A percentile compares a stretch with the other conserved stretches of the same genome.
phyloP scores from a whole-genome alignment of 805 yeast genomes.

The Cyberlindnera japonica region DNA sequence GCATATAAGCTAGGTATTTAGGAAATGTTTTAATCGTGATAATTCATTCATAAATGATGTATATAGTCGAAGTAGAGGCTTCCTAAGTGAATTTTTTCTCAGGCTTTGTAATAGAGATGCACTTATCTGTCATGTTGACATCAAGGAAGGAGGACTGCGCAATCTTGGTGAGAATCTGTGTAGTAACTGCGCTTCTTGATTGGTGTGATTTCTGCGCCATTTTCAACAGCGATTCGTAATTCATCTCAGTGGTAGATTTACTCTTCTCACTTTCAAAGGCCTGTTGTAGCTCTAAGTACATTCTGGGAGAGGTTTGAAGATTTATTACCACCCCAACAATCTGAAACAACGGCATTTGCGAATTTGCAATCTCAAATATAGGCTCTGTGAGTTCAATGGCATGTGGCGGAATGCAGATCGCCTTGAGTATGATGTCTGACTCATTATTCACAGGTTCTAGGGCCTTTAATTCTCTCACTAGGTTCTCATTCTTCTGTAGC shows the following conservation, averaged over 20 bases:
- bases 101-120: slow-evolving; percentile 5
- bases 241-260: slow-evolving; percentile 4
- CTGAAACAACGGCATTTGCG: slow-evolving; percentile 6
- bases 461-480: slow-evolving; percentile 1
- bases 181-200: slow-evolving; percentile 1
- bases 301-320: slow-evolving; percentile 8
- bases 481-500: slow-evolving; percentile 5
- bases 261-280: neutral
- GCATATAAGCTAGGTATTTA: too few species aligned
- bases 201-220: slow-evolving; percentile 12
- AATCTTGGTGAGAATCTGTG: slow-evolving; percentile 9
- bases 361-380: slow-evolving; percentile 9
- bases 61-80: too few species aligned
- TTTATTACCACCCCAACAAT: slow-evolving; percentile 10
- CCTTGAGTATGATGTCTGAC: slow-evolving; percentile 6
- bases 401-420: slow-evolving; percentile 17
- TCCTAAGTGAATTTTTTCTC: neutral
- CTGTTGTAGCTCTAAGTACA: slow-evolving; percentile 9
- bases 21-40: too few species aligned
- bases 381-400: slow-evolving; percentile 7
- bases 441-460: neutral
- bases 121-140: slow-evolving; percentile 6
- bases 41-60: too few species aligned
- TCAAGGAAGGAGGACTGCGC: slow-evolving; percentile 14
- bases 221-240: slow-evolving; percentile 15